phyloP scores from a whole-genome alignment of 2,329 filamentous ascomycete species.

The Zymoseptoria crescenta region DNA sequence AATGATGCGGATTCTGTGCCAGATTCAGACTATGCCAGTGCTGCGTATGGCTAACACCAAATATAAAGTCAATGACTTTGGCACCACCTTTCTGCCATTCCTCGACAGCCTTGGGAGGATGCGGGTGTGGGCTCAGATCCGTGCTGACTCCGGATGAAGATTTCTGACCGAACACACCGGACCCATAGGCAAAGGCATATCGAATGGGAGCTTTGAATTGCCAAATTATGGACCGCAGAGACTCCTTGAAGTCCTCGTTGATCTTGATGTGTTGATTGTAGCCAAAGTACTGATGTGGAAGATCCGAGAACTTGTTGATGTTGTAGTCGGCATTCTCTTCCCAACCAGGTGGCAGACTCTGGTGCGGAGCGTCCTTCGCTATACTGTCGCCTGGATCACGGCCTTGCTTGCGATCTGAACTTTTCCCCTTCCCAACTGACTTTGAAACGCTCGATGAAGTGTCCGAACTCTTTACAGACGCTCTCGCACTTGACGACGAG shows the following conservation, averaged over 20 bases:
- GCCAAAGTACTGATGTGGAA: conserved; percentile 75
- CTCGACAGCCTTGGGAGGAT: conserved; percentile 70
- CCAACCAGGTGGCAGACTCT: conserved; percentile 52
- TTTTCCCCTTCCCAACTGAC: neutral
- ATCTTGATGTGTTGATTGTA: conserved; percentile 95
- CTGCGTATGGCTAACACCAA: conserved; percentile 87
- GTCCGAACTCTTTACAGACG: neutral
- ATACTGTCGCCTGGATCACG: conserved; percentile 8
- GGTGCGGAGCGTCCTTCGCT: conserved; percentile 19
- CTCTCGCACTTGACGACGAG: neutral
- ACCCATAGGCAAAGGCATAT: conserved; percentile 96
- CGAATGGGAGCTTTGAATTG: conserved; percentile 88
- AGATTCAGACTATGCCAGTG: conserved; percentile 97
- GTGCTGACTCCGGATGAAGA: conserved; percentile 34
- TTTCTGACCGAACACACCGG: conserved; percentile 85
- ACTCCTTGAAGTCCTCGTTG: conserved; percentile 91
- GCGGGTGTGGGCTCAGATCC: conserved; percentile 65
- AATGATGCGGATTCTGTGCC: conserved; percentile 80
- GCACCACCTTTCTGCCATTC: conserved; percentile 80
- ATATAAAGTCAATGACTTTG: conserved; percentile 98
- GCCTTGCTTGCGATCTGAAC: conserved; percentile 3
- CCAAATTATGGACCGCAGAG: conserved; percentile 77
- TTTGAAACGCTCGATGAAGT: conserved; percentile 1
- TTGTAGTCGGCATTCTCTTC: conserved; percentile 65
- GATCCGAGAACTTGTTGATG: conserved; percentile 65